A percentile compares a stretch with the other conserved stretches of the same genome.
Evolutionary conservation across 2,329 filamentous ascomycete genomes (phyloP).

Genomic region (Fusarium illudens): DNA sequence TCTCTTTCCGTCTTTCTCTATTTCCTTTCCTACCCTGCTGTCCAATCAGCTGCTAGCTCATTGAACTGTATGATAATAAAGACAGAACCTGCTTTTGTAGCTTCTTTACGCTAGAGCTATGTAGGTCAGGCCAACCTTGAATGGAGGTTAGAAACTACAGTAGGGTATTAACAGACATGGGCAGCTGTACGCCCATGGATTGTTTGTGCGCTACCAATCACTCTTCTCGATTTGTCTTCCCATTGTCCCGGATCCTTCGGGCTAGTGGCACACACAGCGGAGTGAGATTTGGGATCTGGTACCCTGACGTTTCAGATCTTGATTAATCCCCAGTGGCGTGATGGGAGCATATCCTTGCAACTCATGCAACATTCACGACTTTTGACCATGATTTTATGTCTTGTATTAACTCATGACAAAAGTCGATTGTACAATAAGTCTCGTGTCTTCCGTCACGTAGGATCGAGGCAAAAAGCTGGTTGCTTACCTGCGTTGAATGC

Average conservation of each 20-base stretch:
- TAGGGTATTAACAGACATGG: neutral
- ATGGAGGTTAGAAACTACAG: too few species aligned
- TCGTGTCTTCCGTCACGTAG: neutral
- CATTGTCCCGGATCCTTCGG: neutral
- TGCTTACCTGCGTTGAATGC: neutral
- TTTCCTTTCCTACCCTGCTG: too few species aligned
- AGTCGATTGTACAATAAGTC: accelerated
- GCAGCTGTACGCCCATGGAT: neutral
- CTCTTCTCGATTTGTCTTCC: neutral
- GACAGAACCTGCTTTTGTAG: too few species aligned
- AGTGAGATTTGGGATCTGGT: neutral
- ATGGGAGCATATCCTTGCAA: neutral
- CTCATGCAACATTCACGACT: neutral
- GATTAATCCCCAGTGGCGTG: neutral
- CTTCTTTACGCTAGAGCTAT: too few species aligned
- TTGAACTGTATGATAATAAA: too few species aligned
- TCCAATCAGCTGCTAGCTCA: too few species aligned
- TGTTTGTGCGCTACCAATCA: neutral
- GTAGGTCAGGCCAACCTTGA: too few species aligned
- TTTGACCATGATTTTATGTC: neutral
- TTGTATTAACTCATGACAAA: neutral
- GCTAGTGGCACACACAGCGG: neutral
- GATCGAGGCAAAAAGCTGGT: too few species aligned
- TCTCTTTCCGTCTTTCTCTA: too few species aligned
- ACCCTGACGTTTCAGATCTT: neutral